phyloP scores from a whole-genome alignment of 176 grass and related monocot genomes.

The Thinopyrum elongatum region DNA sequence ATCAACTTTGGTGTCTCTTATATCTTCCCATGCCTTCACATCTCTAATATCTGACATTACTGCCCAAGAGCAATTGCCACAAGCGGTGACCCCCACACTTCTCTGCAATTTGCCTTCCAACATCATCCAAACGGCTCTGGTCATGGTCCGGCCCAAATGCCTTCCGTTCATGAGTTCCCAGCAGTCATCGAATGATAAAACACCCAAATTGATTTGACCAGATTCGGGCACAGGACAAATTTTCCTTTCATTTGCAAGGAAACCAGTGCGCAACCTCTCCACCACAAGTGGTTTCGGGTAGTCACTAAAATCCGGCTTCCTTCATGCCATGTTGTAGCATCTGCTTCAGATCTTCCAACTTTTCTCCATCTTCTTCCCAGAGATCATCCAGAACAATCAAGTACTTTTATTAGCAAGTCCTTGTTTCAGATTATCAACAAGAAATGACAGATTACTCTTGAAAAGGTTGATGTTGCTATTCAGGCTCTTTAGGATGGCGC shows the following conservation, averaged over 20 bases:
- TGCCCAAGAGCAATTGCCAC: no score
- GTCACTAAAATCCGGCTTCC: neutral
- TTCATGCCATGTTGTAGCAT: neutral
- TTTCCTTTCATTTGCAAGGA: neutral
- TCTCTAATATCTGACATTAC: no score
- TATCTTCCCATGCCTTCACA: no score
- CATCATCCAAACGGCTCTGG: no score
- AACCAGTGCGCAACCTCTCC: neutral
- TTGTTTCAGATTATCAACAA: neutral
- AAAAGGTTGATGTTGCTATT: no score
- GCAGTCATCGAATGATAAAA: neutral
- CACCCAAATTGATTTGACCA: neutral
- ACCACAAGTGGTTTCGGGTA: neutral
- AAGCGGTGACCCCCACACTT: no score
- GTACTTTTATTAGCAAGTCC: neutral
- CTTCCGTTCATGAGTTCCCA: neutral
- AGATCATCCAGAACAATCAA: no score
- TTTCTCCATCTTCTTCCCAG: neutral
- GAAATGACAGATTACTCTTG: neutral
- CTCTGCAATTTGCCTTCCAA: no score
- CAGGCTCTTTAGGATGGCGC: no score
- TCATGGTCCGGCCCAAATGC: no score
- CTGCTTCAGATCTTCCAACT: neutral
- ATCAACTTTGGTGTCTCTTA: no score
- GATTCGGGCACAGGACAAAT: neutral